A percentile compares a stretch with the other conserved stretches of the same genome.
Conservation (phyloP, 1,139 yeast species). For the Taphrina deformans region DNA sequence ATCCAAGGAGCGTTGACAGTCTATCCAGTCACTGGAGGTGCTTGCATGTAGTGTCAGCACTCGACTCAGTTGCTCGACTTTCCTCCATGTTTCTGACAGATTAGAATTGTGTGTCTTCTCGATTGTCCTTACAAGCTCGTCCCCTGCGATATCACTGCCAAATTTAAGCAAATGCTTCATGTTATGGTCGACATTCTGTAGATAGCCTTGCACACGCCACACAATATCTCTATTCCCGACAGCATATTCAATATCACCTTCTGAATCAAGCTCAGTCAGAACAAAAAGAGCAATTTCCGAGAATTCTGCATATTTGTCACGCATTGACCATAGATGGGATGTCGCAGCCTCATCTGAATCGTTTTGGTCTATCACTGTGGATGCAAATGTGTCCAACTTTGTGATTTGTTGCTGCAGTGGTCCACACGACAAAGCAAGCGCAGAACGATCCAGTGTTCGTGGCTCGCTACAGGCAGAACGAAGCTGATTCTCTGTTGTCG, state of each 20-base stretch:
- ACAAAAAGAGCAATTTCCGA: not conserved
- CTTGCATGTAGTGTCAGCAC: not conserved
- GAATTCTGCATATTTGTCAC: not conserved
- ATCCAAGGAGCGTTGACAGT: constrained; percentile 15
- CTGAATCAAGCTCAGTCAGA: not conserved
- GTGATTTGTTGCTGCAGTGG: not conserved
- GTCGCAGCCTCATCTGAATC: not conserved
- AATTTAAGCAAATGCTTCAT: not conserved
- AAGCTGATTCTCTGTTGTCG: not conserved
- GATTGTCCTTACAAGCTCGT: not conserved
- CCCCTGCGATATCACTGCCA: not conserved
- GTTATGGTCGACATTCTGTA: not conserved
- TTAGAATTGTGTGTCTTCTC: not conserved
- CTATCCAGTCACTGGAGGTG: constrained; percentile 19
- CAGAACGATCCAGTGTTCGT: not conserved
- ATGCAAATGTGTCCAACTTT: not conserved
- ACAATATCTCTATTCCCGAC: not conserved
- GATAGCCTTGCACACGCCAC: not conserved
- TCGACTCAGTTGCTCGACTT: not conserved
- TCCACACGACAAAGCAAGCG: not conserved
- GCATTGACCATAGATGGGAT: not conserved
- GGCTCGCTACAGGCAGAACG: too few relatives aligned
- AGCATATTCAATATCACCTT: constrained; percentile 4
- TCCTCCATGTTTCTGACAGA: not conserved
- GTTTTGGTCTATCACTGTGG: not conserved